These are phyloP conservation scores for Torulaspora indica DNA, from an alignment of 805 yeast genomes.

Conservation along the genomic window DNA sequence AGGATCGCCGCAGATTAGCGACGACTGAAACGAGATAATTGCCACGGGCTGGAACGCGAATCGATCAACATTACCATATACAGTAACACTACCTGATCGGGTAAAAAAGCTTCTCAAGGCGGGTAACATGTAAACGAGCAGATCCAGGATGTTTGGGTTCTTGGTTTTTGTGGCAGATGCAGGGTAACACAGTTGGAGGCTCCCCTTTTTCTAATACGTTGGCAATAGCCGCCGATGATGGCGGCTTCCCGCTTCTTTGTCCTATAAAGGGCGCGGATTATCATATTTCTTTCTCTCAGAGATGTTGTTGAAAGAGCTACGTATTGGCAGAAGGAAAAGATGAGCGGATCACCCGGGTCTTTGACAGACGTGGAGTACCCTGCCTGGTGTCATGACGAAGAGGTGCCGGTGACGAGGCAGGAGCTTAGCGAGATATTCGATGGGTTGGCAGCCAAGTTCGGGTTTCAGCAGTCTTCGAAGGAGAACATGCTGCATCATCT, in stretches of 20 bases:
- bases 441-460: constrained; percentile 59
- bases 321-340: too few species aligned
- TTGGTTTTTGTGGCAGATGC: constrained; percentile 3
- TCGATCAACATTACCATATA: not conserved
- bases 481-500: constrained; percentile 78
- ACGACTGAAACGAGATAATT: not conserved
- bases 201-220: too few species aligned
- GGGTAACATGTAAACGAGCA: not conserved
- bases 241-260: not conserved
- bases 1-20: not conserved
- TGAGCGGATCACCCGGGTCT: constrained; percentile 15
- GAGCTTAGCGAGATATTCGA: constrained; percentile 60
- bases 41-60: not conserved
- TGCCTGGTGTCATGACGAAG: constrained; percentile 39
- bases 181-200: constrained; percentile 1
- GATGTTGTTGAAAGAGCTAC: too few species aligned
- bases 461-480: constrained; percentile 77
- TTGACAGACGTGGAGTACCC: constrained; percentile 31
- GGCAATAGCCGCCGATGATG: constrained; percentile 3
- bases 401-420: constrained; percentile 67
- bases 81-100: not conserved
- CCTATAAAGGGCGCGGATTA: too few species aligned
- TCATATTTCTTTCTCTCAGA: not conserved
- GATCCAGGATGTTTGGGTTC: too few species aligned
- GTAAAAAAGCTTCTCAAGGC: not conserved